phyloP scores from a whole-genome alignment of 2,329 filamentous ascomycete species.

The Arthrobotrys megalospora region DNA sequence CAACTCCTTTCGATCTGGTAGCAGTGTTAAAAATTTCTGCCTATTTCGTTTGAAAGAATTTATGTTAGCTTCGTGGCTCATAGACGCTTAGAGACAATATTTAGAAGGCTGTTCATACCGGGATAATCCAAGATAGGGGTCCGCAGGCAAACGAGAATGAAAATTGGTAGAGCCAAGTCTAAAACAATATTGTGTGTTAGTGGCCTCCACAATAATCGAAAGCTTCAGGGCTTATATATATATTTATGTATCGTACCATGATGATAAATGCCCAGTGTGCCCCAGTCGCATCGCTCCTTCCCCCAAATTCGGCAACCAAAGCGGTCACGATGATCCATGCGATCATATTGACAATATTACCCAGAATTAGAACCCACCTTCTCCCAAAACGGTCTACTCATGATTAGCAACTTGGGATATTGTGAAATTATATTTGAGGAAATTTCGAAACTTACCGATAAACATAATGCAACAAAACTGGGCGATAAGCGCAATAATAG shows the following conservation, averaged over 20 bases:
- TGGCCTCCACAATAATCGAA: background rate
- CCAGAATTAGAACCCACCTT: slow-evolving; percentile 79
- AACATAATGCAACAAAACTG: slow-evolving; percentile 78
- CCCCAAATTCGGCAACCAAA: slow-evolving; percentile 74
- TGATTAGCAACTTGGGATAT: background rate
- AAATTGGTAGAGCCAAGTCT: slow-evolving; percentile 85
- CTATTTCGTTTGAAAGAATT: slow-evolving; percentile 67
- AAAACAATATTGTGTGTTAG: background rate
- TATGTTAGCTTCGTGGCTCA: slow-evolving; percentile 62
- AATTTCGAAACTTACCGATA: slow-evolving; percentile 64
- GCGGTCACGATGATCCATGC: slow-evolving; percentile 79
- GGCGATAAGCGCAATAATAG: slow-evolving; percentile 78
- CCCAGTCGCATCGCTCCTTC: slow-evolving; percentile 70
- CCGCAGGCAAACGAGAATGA: slow-evolving; percentile 80
- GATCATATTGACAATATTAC: slow-evolving; percentile 79
- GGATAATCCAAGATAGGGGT: slow-evolving; percentile 75
- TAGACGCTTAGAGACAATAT: background rate
- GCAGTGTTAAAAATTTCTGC: slow-evolving; percentile 84
- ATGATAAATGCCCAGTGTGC: slow-evolving; percentile 82
- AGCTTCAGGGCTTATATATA: background rate
- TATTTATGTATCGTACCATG: slow-evolving; percentile 68
- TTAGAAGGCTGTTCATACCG: slow-evolving; percentile 58
- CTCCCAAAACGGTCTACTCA: slow-evolving; percentile 76
- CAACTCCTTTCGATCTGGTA: slow-evolving; percentile 81
- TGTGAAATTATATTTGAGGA: background rate